Base-by-base conservation (phyloP, 805 yeast genomes). In the Pichia heedii region DNA sequence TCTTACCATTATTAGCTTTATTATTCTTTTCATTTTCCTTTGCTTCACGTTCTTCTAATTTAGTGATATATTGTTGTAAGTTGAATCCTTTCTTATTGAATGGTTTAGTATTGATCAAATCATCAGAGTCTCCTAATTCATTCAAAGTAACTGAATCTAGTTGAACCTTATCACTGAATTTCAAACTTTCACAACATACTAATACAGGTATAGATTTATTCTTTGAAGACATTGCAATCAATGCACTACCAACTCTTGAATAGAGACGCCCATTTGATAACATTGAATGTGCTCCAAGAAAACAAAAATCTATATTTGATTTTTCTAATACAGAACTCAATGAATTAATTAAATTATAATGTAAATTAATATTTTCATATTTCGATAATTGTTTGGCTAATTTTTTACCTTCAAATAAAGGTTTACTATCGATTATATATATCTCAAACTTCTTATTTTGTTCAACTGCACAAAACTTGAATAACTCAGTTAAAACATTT, bases 221-320 rank as follows among this genome's bases (percentile, higher is more conserved):
- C 52, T 84, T 81, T 21, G 95, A 89, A 65, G 84, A 77, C 86
- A 90, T 85, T 9, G 97, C 95, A 37, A 93, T 76, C 65, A 89
- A 68, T 1, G 97, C 96, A 8, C 97, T 82, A 20, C 98, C 98
- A 16, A 87, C 97, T 49, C 98, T 76, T 2, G 97, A 84, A 58
- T 85, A 88, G 44, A 93, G 71, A 60, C 88, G 77, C 1, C 98
- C 98, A 58, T 93, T 93, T 9, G 97, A 87, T 45, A 93, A 72
- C 85, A 93, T 88, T 27, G 97, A 94, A 60, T 93, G 97, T 0
- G 97, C 97, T 15, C 98, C 98, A 30, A 93, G 69, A 61, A 93
- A 83, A 7, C 93, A 95, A 51, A 84, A 82, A 54, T 93, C 93
- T 29, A 93, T 90, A 60, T 85, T 88, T 0, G 62, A 50, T 43